These are phyloP conservation scores for Tuber calosporum DNA, from an alignment of 495 filamentous ascomycete genomes.

Conservation along the genomic window DNA sequence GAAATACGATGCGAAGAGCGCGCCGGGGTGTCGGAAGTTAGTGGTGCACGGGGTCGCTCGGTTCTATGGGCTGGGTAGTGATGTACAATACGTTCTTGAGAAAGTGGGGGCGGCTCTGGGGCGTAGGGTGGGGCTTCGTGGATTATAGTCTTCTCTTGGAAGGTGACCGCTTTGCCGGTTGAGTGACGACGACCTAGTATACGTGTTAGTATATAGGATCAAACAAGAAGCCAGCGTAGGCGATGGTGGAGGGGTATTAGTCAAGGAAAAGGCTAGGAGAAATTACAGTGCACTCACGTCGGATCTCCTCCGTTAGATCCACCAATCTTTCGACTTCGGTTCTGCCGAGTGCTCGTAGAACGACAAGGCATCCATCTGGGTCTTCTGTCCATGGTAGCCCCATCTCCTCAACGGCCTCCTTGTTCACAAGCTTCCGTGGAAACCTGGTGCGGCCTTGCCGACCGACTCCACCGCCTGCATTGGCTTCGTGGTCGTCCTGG, in stretches of 20 bases:
- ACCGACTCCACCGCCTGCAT: slow-evolving; percentile 6
- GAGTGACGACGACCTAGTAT: slow-evolving; percentile 25
- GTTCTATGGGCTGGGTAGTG: slow-evolving; percentile 11
- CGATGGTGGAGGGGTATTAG: background rate
- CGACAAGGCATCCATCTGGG: slow-evolving; percentile 29
- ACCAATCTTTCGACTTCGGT: slow-evolving; percentile 38
- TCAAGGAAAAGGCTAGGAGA: slow-evolving; percentile 20
- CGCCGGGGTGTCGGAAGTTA: slow-evolving; percentile 24
- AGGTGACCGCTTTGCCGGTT: slow-evolving; percentile 39
- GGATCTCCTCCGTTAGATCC: slow-evolving; percentile 39
- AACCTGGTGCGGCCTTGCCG: slow-evolving; percentile 39
- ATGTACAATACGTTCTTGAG: slow-evolving; percentile 19
- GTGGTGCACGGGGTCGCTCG: slow-evolving; percentile 21
- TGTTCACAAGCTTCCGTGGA: slow-evolving; percentile 34
- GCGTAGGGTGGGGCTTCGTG: slow-evolving; percentile 31
- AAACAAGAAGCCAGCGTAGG: background rate
- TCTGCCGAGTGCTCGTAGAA: slow-evolving; percentile 33
- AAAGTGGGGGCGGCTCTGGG: slow-evolving; percentile 23
- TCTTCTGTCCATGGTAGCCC: slow-evolving; percentile 36
- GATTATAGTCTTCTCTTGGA: slow-evolving; percentile 29
- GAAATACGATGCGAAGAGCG: slow-evolving; percentile 27
- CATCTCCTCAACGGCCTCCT: slow-evolving; percentile 35
- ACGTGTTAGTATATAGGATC: slow-evolving; percentile 15
- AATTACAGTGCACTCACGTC: slow-evolving; percentile 42
- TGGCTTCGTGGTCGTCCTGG: slow-evolving; percentile 15